phyloP scores from a whole-genome alignment of 768 basidiomycete genomes.

The Phanerochaete sordida region DNA sequence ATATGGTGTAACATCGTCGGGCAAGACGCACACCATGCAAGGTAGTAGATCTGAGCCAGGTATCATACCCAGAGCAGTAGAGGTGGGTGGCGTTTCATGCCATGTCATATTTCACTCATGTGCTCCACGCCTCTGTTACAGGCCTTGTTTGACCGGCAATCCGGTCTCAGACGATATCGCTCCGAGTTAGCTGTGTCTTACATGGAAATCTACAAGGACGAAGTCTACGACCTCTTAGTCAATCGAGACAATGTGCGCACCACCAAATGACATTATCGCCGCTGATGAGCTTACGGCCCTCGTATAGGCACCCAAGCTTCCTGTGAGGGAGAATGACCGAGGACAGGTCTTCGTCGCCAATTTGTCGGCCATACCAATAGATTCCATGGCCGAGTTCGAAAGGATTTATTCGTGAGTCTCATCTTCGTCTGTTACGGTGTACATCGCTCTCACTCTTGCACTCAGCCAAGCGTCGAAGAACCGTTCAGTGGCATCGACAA shows the following conservation, averaged over 20 bases:
- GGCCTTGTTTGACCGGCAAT: constrained; percentile 14
- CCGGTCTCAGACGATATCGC: constrained; percentile 25
- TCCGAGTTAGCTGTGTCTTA: constrained; percentile 62
- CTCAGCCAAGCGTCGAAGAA: constrained; percentile 65
- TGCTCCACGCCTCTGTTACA: constrained; percentile 1
- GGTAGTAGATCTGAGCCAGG: constrained; percentile 72
- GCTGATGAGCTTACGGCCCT: neutral
- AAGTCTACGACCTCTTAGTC: constrained; percentile 84
- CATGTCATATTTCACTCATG: constrained; percentile 6
- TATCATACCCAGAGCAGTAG: constrained; percentile 80
- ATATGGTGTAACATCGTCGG: constrained; percentile 88
- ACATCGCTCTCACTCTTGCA: neutral
- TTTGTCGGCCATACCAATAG: constrained; percentile 35
- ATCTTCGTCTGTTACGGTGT: neutral
- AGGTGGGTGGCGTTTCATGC: constrained; percentile 42
- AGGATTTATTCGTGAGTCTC: constrained; percentile 40
- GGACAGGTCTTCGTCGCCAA: constrained; percentile 57
- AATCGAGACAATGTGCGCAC: constrained; percentile 58
- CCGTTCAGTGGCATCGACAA: constrained; percentile 84
- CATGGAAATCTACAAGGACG: constrained; percentile 92
- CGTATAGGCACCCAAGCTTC: constrained; percentile 47
- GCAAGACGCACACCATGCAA: constrained; percentile 94
- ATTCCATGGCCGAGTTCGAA: constrained; percentile 45
- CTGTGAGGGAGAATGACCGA: constrained; percentile 47
- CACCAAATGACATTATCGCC: neutral